Base-by-base conservation (phyloP, 495 filamentous ascomycete genomes). In the Podospora anserina region DNA sequence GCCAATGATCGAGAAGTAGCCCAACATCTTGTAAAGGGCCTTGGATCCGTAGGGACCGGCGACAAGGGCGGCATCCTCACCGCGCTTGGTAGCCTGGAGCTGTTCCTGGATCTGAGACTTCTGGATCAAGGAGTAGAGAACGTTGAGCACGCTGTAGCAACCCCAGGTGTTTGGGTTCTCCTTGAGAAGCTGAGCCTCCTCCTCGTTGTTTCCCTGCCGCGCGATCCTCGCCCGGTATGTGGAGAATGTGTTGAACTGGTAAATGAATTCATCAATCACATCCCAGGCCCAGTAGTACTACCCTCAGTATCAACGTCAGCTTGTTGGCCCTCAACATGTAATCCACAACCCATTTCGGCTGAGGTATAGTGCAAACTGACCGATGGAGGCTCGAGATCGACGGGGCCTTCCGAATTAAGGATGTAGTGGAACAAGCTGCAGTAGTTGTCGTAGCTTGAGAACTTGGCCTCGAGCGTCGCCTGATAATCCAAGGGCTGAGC, bases 251-350 rank as follows among this genome's bases (percentile, higher is more conserved):
- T 99, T 97, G 85, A 99, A 99, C 80, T 99, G 95, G 85, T 99
- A 99, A 82, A 99, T 98, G 83, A 99, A 99, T 77, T 99, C 95
- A 76, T 99, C 95, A 80, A 99, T 98, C 68, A 97, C 96, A 82
- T 99, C 95, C 95, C 96, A 99, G 19, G 95, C 96, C 95, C 95
- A 99, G 83, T 93, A 97, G 82, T 97, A 94, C 95, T 99, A 81
- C 4, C 26, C 20, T 32, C 11, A 9, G 7, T 49, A 49, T 49
- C 39, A 49, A 11, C 39, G 39, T 49, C 39, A 49, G 39, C 39
- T 49, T 49, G 5, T 11, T 49, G 15, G 15, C 39, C 39, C 39
- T 13, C 39, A 49, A 49, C 39, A 49, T 13, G 9, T 13, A 5
- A 49, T 11, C 39, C 7, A 49, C 9, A 49, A 49, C 15, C 9